A percentile compares a stretch with the other conserved stretches of the same genome.
Conservation (phyloP, 352 stramenopile genomes). For the Salisapilia sapeloensis region DNA sequence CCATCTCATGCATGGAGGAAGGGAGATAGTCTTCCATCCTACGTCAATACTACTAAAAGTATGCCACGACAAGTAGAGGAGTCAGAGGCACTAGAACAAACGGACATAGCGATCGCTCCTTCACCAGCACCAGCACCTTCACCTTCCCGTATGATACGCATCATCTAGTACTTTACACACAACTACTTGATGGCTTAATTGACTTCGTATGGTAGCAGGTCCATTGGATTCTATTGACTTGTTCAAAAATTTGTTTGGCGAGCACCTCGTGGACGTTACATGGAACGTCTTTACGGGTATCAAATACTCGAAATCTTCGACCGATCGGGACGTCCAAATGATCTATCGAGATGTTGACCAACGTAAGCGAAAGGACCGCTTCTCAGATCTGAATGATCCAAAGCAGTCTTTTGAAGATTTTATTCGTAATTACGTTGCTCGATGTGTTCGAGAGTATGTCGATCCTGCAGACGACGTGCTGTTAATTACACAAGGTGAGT, state of each 20-base stretch:
- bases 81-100: background rate
- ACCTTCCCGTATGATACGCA: background rate
- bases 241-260: slow-evolving; percentile 29
- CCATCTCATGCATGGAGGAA: slow-evolving; percentile 50
- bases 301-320: slow-evolving; percentile 11
- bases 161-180: background rate
- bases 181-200: slow-evolving; percentile 2
- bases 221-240: slow-evolving; percentile 44
- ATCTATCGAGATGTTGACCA: slow-evolving; percentile 27
- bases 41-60: slow-evolving; percentile 1
- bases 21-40: slow-evolving; percentile 16
- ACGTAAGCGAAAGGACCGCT: slow-evolving; percentile 11
- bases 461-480: background rate
- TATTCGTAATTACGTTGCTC: slow-evolving; percentile 24
- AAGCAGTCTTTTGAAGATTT: slow-evolving; percentile 40
- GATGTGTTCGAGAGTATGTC: slow-evolving; percentile 11
- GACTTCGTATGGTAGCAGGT: slow-evolving; percentile 6
- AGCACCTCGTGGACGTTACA: slow-evolving; percentile 33
- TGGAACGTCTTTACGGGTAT: slow-evolving; percentile 25
- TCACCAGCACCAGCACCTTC: background rate
- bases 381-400: slow-evolving; percentile 16
- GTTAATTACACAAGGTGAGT: background rate
- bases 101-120: too few relatives aligned
- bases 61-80: background rate
- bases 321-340: slow-evolving; percentile 12